Base-by-base conservation (phyloP, 768 basidiomycete genomes). In the Mycena latifolia region DNA sequence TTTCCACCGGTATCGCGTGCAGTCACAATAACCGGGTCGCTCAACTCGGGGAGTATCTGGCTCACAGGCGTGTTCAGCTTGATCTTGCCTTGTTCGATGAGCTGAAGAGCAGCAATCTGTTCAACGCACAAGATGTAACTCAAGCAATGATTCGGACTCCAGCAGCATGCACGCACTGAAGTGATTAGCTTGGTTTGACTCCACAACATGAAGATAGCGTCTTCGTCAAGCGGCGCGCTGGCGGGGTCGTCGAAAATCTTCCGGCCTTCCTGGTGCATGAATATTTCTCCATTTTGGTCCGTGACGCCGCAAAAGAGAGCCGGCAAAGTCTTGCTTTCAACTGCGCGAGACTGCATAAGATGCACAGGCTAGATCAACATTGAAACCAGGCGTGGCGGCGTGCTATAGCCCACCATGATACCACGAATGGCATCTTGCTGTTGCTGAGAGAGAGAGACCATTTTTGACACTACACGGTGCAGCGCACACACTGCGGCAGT, bases 171-270 rank as follows among this genome's bases (percentile, higher is more conserved):
- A 67, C 78, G 8, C 61, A 79, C 80, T 24, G 77, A 72, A 22
- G 74, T 73, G 20, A 79, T 59, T 31, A 80, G 61, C 60, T 81
- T 80, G 1, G 78, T 79, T 69, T 76, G 74, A 58, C 80, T 81
- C 67, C 79, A 80, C n/a, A 81, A 69, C 79, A 79, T 79, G 60
- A 78, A 77, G 31, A 79, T 62, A 22, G 71, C 73, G 54, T 78
- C 74, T 24, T 69, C 67, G 24, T 69, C 67, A 15, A 79, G 63
- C 6, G 46, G 48, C 4, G 66, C 74, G 45, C 72, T 72, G 1
- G 73, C 64, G n/a, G 75, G 69, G 50, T 80, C 77, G 41, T 71
- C 69, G n/a, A 72, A 52, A 35, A 72, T 33, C 35, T 52, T 57
- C 11, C 51, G 20, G n/a, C 66, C 60, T 24, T 35, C 37, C n/a